A percentile compares a stretch with the other conserved stretches of the same genome.
Conservation (phyloP, 1,139 yeast genomes). For the Candida pseudoviswanathii region DNA sequence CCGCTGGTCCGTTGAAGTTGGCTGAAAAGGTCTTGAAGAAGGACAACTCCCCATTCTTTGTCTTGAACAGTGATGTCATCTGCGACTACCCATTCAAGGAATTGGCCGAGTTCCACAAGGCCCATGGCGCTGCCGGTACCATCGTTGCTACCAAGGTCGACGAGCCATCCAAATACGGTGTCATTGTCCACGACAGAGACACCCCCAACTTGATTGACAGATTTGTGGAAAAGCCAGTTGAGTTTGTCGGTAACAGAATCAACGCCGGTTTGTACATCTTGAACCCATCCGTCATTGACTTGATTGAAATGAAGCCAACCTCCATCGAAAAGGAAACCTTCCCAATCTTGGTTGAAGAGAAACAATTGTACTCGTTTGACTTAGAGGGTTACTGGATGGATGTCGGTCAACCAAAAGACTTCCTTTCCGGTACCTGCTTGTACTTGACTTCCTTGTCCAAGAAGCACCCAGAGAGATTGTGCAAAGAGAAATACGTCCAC, state of each 20-base stretch:
- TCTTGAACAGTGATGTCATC: conserved; percentile 95
- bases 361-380: conserved; percentile 90
- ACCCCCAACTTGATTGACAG: conserved; percentile 94
- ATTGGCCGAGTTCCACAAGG: conserved; percentile 88
- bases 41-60: conserved; percentile 96
- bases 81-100: conserved; percentile 98
- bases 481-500: conserved; percentile 70
- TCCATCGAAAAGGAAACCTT: conserved; percentile 99
- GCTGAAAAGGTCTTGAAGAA: conserved; percentile 93
- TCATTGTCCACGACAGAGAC: conserved; percentile 93
- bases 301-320: conserved; percentile 97
- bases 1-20: conserved; percentile 98
- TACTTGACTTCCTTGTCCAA: conserved; percentile 86
- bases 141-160: conserved; percentile 99
- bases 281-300: conserved; percentile 95
- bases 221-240: conserved; percentile 99
- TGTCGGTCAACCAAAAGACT: conserved; percentile 99
- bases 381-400: conserved; percentile 99
- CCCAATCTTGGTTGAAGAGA: conserved; percentile 92
- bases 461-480: conserved; percentile 73
- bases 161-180: conserved; percentile 99
- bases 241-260: conserved; percentile 97
- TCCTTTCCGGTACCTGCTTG: conserved; percentile 92
- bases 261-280: conserved; percentile 96
- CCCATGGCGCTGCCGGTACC: conserved; percentile 97